Evolutionary conservation across 768 basidiomycete species (phyloP).

Genomic region (Naganishia kalamii): DNA sequence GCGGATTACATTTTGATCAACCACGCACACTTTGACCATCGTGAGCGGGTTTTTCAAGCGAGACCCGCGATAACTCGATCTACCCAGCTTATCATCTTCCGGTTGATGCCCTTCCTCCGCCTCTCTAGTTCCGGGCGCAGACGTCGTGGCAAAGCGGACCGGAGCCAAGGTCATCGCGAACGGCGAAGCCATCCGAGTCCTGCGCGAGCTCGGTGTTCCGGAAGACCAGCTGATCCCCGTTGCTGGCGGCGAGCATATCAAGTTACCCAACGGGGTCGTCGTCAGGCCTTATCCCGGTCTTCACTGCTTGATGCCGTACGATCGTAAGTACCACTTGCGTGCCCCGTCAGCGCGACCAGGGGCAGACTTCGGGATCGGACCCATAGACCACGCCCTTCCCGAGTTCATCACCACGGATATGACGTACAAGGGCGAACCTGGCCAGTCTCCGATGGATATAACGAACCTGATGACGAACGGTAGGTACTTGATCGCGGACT

Average conservation of each 20-base stretch:
- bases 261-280: background rate
- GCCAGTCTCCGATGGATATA: conserved; percentile 2
- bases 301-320: background rate
- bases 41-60: background rate
- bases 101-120: background rate
- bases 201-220: conserved; percentile 1
- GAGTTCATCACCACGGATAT: background rate
- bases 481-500: background rate
- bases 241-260: background rate
- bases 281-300: background rate
- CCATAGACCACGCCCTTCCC: background rate
- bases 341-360: too few relatives aligned
- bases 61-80: background rate
- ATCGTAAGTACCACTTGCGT: background rate
- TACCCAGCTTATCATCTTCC: background rate
- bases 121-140: background rate
- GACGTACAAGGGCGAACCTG: background rate
- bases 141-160: background rate
- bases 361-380: background rate
- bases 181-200: conserved; percentile 5
- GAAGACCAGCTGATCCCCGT: conserved; percentile 1
- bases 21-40: conserved; percentile 1
- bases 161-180: background rate
- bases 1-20: conserved; percentile 1
- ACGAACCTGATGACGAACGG: conserved; percentile 4